phyloP scores from a whole-genome alignment of 768 basidiomycete species.

The Mycena galericulata region DNA sequence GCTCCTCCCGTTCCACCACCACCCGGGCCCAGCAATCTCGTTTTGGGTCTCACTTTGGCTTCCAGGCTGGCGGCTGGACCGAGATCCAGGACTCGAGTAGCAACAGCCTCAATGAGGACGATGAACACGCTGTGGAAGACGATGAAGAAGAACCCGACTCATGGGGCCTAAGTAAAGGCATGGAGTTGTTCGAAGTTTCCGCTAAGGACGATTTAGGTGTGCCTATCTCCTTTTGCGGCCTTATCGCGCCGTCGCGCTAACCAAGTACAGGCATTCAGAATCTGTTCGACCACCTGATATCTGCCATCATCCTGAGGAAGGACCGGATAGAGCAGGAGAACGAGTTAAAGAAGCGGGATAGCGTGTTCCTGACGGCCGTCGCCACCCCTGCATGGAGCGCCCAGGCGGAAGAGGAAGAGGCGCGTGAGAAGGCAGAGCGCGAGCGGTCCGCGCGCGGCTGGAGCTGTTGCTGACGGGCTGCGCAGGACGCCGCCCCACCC shows the following conservation, averaged over 20 bases:
- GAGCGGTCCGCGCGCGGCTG: slow-evolving; percentile 62
- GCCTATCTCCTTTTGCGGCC: slow-evolving; percentile 40
- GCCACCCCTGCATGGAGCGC: slow-evolving; percentile 81
- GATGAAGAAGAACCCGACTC: slow-evolving; percentile 65
- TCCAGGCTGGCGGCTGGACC: slow-evolving; percentile 60
- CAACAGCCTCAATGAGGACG: slow-evolving; percentile 75
- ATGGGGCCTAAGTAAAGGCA: slow-evolving; percentile 85
- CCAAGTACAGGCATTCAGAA: slow-evolving; percentile 74
- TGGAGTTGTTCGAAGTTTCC: slow-evolving; percentile 92
- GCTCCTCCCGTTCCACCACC: slow-evolving; percentile 54
- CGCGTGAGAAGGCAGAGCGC: slow-evolving; percentile 62
- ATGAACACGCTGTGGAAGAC: slow-evolving; percentile 66
- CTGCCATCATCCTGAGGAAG: slow-evolving; percentile 81
- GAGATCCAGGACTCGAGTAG: slow-evolving; percentile 71
- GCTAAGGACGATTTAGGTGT: slow-evolving; percentile 89
- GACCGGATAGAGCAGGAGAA: slow-evolving; percentile 87
- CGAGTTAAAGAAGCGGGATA: slow-evolving; percentile 83
- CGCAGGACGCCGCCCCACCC: slow-evolving; percentile 25
- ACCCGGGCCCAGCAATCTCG: slow-evolving; percentile 64
- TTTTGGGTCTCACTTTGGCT: slow-evolving; percentile 68
- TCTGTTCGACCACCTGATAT: slow-evolving; percentile 84
- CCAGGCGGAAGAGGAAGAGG: slow-evolving; percentile 85
- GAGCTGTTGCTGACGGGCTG: slow-evolving; percentile 72
- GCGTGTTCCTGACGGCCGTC: slow-evolving; percentile 77
- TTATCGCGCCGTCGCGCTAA: slow-evolving; percentile 10